Evolutionary conservation across 2,329 filamentous ascomycete genomes (phyloP), one percentile per base, ranked within the genome.

Genomic region (Sphaceloma murrayae): DNA sequence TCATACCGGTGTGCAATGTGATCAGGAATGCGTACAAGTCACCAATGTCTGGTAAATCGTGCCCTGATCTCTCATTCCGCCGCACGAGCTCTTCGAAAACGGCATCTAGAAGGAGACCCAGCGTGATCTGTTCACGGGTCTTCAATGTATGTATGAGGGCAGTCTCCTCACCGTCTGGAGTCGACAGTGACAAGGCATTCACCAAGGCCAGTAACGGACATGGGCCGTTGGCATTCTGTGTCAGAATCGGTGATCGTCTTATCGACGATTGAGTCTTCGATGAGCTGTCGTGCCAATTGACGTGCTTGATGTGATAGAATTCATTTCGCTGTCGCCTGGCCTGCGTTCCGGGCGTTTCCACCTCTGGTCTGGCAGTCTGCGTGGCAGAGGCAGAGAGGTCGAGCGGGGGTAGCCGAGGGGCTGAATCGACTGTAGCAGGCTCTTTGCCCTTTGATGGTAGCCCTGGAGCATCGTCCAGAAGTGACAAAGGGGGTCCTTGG

Each of bases 1-100:
- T 98, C 85, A 98, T 94, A 27, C 91, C 91, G 0, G 88, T 96
- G 54, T 95, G 86, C 2, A 98, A 67, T 33, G 85, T 84, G 46
- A 91, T 77, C 2, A 98, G 68, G 57, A 98, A 98, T 5, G 74
- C 72, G 60, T 94, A 94, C 1, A 98, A 70, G 48, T 94, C 88
- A 26, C 80, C 75, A 7, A 96, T 82, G 58, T 96, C 91, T 0
- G 89, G 89, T 17, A 96, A 65, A 11, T 77, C 69, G 46, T 70
- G 67, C 1, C 72, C 73, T 24, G 80, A 75, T 19, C 43, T 46
- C 36, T 76, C 75, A 0, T 76, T 79, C 42, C 82, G 70, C 43
- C 82, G 67, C 68, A 93, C 89, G 16, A 98, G 74, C 62, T 96
- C 89, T 46, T 96, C 88, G 56, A 96, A 86, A 0, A 98, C 78